Conservation (phyloP, 305 asterid species). For the Euphrasia arctica region DNA sequence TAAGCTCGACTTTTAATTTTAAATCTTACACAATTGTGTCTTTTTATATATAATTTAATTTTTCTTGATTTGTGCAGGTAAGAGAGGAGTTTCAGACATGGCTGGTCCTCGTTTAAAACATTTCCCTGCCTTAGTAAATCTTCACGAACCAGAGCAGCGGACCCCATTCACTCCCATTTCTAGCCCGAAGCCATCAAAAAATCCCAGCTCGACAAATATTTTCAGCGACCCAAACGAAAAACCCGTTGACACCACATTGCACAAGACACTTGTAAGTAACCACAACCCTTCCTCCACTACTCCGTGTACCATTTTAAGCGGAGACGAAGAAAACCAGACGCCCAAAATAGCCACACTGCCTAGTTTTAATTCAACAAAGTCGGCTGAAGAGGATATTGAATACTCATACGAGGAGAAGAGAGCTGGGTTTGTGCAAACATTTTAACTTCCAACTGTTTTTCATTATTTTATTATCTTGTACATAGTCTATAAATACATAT, state of each 20-base stretch:
- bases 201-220: conserved; percentile 45
- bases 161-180: conserved; percentile 87
- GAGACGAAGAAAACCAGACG: conserved; percentile 60
- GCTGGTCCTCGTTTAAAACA: conserved; percentile 48
- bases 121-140: conserved; percentile 24
- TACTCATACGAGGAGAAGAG: conserved; percentile 94
- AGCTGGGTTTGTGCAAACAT: conserved; percentile 45
- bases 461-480: conserved; percentile 22
- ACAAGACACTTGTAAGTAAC: conserved; percentile 42
- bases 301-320: conserved; percentile 32
- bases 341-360: conserved; percentile 33
- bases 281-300: conserved; percentile 53
- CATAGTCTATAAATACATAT: conserved; percentile 31
- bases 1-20: neutral
- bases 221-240: conserved; percentile 49
- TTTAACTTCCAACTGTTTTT: conserved; percentile 13
- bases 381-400: conserved; percentile 53
- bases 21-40: neutral
- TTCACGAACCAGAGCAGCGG: conserved; percentile 45
- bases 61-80: conserved; percentile 39
- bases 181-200: conserved; percentile 57
- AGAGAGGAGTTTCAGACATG: conserved; percentile 66
- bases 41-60: neutral
- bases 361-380: conserved; percentile 22
- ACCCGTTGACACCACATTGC: conserved; percentile 39